Conservation (phyloP, 108 stramenopile genomes). For the Cyclotella choctawhatcheeana region DNA sequence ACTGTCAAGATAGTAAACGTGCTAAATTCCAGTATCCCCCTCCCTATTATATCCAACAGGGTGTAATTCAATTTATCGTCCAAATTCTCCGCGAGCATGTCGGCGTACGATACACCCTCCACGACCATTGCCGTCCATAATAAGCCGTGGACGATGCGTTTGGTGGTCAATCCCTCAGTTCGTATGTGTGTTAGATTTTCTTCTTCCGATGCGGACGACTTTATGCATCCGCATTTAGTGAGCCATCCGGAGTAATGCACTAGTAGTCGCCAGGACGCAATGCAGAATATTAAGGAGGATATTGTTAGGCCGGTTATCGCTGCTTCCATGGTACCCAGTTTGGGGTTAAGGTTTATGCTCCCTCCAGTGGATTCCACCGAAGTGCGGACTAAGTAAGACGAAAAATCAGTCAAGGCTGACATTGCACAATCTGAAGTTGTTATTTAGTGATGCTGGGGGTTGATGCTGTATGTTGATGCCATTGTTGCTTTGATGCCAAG, state of each 20-base stretch:
- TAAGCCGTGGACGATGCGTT: constrained; percentile 33
- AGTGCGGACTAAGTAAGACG: too few relatives aligned
- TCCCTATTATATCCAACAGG: constrained; percentile 51
- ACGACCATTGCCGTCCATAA: constrained; percentile 43
- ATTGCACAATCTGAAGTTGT: too few relatives aligned
- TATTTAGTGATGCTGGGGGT: too few relatives aligned
- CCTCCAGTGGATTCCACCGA: too few relatives aligned
- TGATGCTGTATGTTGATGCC: too few relatives aligned
- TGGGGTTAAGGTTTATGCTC: constrained; percentile 7
- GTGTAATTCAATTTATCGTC: constrained; percentile 38
- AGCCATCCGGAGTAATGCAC: constrained; percentile 46
- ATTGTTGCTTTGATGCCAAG: too few relatives aligned
- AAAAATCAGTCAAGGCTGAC: too few relatives aligned
- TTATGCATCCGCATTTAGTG: constrained; percentile 8
- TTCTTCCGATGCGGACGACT: not conserved
- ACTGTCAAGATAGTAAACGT: constrained; percentile 41
- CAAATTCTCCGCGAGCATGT: constrained; percentile 28
- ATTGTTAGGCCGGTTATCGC: constrained; percentile 43
- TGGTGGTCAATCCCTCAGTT: constrained; percentile 41
- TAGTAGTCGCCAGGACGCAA: constrained; percentile 44
- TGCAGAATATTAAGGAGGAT: constrained; percentile 29
- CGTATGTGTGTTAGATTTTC: constrained; percentile 21
- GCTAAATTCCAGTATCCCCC: constrained; percentile 46
- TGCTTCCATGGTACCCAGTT: not conserved
- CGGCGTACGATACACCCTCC: constrained; percentile 34